Base-by-base conservation (phyloP, 78 protist species). In the Cavenderia fasciculata region DNA sequence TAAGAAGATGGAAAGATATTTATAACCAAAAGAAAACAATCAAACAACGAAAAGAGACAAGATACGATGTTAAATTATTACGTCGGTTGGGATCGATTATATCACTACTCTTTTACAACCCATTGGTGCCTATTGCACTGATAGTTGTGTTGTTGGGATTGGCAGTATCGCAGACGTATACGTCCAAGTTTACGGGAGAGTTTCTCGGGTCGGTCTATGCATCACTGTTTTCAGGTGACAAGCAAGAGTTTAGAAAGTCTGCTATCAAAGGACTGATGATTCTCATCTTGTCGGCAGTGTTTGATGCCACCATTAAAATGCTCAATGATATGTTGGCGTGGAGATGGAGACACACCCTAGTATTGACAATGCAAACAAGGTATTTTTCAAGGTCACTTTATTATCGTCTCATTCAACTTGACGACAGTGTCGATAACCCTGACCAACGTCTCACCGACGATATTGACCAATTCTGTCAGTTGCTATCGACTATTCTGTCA, bases 391-490 rank as follows among this genome's bases (percentile, higher is more conserved):
- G 68, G 18, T 31, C 19, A 40, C 38, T 82, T 19, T 82, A 38
- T 25, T 78, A 78, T 23, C 68, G 69, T 8, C 65, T 82, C 52
- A 51, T 82, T 29, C 72, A 75, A 47, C 65, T 78, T 6, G 66
- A 78, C 59, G 70, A 62, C 18, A 16, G 59, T 18, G 41, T 78
- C 43, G 87, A 82, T 51, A 82, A 82, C 41, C 89, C 75, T 4
- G 95, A 91, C 46, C 95, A 91, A 40, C 82, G 95, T 36, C 56
- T 91, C 21, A 91, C 95, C 1, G 54, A 69, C 0, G 95, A 91
- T 59, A 70, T 91, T 29, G 95, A 91, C 40, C 19, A 74, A 1
- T 84, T 91, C 69, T 65, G 79, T 10, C 25, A 68, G 1, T 12
- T 51, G 14, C 21, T 74, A 3, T 59, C 91, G 18, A 31, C 59